Base-by-base conservation (phyloP, 805 yeast genomes). In the Hanseniaspora hatyaiensis region DNA sequence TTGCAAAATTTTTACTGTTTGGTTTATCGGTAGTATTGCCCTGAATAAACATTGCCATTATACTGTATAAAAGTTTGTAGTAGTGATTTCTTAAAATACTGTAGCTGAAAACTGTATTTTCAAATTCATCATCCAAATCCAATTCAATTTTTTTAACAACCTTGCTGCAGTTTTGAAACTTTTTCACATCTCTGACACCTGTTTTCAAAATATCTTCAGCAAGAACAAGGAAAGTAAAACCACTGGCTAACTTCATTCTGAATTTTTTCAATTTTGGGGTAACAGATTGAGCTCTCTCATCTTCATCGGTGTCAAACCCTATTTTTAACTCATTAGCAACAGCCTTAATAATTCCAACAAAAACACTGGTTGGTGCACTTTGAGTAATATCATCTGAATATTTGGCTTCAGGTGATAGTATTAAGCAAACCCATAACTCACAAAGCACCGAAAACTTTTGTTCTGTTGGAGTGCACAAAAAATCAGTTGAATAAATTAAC, bases 331-430 rank as follows among this genome's bases (percentile, higher is more conserved):
- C 40, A 9, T 56, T 55, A 2, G 65, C 58, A 32, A 62, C 37
- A 56, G 57, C 57, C 38, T 58, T 52, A 12, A 62, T 54, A 8
- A 60, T 39, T 23, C 64, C 60, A n/a, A 56, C 52, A 2, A 63
- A 52, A 12, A 60, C 55, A 51, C 60, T 65, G 1, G 66, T 60
- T 16, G 66, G 65, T 34, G 61, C 62, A 31, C 56, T 64, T 29
- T 56, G 50, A 43, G 61, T 59, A 22, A 58, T 57, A 51, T 63
- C 65, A 20, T 64, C 63, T 2, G 42, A 45, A 20, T 23, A 37
- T 6, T 45, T 28, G 50, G 60, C 60, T 40, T 62, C 65, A 1
- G 66, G 65, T 1, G 66, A 58, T 43, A 60, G 56, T 11, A 57
- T 63, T 29, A 57, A 57, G 34, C 57, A 59, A 12, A 63, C 52